Conservation (phyloP, 345 rosid genomes). For the Lumnitzera racemosa region DNA sequence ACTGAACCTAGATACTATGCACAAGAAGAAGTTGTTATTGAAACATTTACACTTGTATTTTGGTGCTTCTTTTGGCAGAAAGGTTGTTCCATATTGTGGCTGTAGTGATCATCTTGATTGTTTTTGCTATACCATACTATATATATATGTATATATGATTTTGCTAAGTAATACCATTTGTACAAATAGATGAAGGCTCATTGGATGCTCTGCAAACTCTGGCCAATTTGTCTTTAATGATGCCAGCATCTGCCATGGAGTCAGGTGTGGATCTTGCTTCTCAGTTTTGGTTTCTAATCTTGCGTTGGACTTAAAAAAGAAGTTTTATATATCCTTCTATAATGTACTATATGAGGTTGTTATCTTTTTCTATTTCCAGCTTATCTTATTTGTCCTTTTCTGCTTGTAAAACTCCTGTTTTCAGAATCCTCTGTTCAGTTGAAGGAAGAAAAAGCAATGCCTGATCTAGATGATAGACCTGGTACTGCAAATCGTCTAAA, state of each 20-base stretch:
- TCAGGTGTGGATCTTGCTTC: slow-evolving; percentile 43
- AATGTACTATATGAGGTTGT: not conserved
- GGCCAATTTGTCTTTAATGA: slow-evolving; percentile 66
- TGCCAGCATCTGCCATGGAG: slow-evolving; percentile 45
- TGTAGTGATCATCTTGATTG: too few species aligned
- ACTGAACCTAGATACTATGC: too few species aligned
- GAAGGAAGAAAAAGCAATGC: slow-evolving; percentile 49
- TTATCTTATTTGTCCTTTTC: not conserved
- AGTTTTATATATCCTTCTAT: too few species aligned
- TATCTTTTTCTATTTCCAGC: not conserved
- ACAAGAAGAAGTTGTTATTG: too few species aligned
- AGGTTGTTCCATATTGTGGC: too few species aligned
- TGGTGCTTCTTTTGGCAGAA: too few species aligned
- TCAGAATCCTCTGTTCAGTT: slow-evolving; percentile 64
- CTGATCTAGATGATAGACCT: slow-evolving; percentile 44
- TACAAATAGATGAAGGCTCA: slow-evolving; percentile 43
- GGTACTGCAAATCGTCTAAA: slow-evolving; percentile 30
- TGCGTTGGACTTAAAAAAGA: not conserved
- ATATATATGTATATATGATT: too few species aligned
- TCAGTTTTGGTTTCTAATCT: not conserved
- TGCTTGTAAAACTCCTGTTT: not conserved
- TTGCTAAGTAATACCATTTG: too few species aligned
- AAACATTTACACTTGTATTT: too few species aligned
- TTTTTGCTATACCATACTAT: too few species aligned
- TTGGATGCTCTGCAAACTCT: slow-evolving; percentile 74